Evolutionary conservation across 306 rosid species (phyloP).

Genomic region (Sophora flavescens): DNA sequence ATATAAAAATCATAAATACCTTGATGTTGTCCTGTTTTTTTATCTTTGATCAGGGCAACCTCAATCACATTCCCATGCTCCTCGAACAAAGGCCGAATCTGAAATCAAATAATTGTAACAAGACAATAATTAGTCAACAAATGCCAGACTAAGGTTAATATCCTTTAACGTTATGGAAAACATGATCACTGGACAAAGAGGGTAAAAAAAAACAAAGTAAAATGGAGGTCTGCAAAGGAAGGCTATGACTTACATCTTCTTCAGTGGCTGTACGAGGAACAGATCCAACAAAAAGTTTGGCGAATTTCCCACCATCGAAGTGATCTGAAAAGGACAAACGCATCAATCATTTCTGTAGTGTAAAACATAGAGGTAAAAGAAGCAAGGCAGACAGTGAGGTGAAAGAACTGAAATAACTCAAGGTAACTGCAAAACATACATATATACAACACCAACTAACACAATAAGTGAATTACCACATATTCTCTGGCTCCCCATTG

Average conservation of each 20-base stretch:
- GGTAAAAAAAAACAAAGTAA: neutral
- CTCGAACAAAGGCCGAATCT: slow-evolving; percentile 95
- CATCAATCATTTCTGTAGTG: slow-evolving; percentile 22
- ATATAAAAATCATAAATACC: slow-evolving; percentile 64
- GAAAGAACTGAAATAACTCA: slow-evolving; percentile 23
- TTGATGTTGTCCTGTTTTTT: slow-evolving; percentile 94
- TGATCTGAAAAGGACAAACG: slow-evolving; percentile 58
- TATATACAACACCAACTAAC: slow-evolving; percentile 24
- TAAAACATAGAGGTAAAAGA: neutral
- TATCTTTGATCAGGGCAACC: slow-evolving; percentile 93
- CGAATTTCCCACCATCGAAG: slow-evolving; percentile 69
- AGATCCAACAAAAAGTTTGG: slow-evolving; percentile 93
- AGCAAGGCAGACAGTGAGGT: neutral
- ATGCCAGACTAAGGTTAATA: slow-evolving; percentile 6
- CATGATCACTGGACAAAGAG: neutral
- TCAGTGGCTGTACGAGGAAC: slow-evolving; percentile 92
- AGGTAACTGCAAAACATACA: slow-evolving; percentile 9
- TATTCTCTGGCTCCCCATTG: neutral
- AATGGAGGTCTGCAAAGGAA: neutral
- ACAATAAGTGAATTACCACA: slow-evolving; percentile 10
- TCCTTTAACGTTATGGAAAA: slow-evolving; percentile 14
- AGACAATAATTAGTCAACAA: slow-evolving; percentile 25
- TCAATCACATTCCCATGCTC: slow-evolving; percentile 92
- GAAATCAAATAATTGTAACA: slow-evolving; percentile 41
- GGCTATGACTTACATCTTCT: slow-evolving; percentile 70